Conservation (phyloP, 306 rosid genomes). For the Rosa multiflora region DNA sequence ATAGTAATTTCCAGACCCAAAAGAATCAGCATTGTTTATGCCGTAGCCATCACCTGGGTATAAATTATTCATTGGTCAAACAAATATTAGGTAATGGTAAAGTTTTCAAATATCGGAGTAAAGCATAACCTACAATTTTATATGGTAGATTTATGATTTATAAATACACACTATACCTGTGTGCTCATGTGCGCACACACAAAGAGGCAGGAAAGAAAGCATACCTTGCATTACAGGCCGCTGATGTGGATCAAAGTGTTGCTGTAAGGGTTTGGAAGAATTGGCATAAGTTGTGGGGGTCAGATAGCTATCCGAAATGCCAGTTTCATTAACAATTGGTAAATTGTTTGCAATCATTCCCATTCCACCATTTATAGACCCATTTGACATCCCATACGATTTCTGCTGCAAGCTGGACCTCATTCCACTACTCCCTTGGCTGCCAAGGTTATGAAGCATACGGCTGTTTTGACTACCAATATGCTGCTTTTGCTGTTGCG, state of each 20-base stretch:
- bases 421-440: constrained; percentile 76
- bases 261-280: constrained; percentile 72
- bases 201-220: constrained; percentile 13
- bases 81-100: constrained; percentile 18
- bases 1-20: constrained; percentile 69
- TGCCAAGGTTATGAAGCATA: constrained; percentile 63
- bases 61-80: constrained; percentile 28
- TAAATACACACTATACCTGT: background rate
- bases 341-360: constrained; percentile 76
- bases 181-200: constrained; percentile 12
- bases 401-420: constrained; percentile 75
- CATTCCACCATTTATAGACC: constrained; percentile 57
- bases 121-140: background rate
- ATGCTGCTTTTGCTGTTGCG: constrained; percentile 75
- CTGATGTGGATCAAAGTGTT: constrained; percentile 68
- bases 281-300: constrained; percentile 43
- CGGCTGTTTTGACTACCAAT: constrained; percentile 69
- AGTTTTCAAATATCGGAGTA: background rate
- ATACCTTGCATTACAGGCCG: constrained; percentile 64
- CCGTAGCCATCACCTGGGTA: constrained; percentile 82
- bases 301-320: constrained; percentile 64
- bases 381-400: constrained; percentile 78
- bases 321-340: constrained; percentile 58
- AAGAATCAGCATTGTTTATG: constrained; percentile 59
- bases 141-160: background rate